Evolutionary conservation across 768 basidiomycete species (phyloP).

Genomic region (Pisolithus tinctorius): DNA sequence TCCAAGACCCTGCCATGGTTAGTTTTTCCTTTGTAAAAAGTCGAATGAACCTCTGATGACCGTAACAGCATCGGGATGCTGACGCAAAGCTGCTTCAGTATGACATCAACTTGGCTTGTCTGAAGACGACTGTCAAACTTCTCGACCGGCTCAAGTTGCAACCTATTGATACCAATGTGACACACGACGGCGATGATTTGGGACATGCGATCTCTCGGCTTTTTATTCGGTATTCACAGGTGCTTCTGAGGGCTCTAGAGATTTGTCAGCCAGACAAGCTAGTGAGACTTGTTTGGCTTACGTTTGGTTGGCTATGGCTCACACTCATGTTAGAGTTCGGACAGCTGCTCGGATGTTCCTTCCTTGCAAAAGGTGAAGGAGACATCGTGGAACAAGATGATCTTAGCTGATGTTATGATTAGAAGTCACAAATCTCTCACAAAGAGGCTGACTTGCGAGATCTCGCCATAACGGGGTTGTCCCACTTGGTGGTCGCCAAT

Average conservation of each 20-base stretch:
- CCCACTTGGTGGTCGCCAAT: slow-evolving; percentile 78
- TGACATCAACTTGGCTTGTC: slow-evolving; percentile 68
- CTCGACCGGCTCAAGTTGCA: slow-evolving; percentile 69
- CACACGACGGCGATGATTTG: slow-evolving; percentile 54
- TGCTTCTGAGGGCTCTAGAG: slow-evolving; percentile 57
- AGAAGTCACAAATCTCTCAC: slow-evolving; percentile 39
- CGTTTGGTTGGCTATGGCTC: slow-evolving; percentile 1
- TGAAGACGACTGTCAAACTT: slow-evolving; percentile 69
- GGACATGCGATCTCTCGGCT: slow-evolving; percentile 67
- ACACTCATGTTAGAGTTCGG: slow-evolving; percentile 33
- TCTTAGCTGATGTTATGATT: slow-evolving; percentile 14
- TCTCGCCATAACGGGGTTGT: slow-evolving; percentile 71
- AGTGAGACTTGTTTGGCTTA: slow-evolving; percentile 26
- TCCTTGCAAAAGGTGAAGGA: slow-evolving; percentile 39
- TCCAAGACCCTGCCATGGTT: slow-evolving; percentile 48
- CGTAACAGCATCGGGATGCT: slow-evolving; percentile 19
- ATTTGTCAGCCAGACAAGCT: slow-evolving; percentile 39
- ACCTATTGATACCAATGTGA: slow-evolving; percentile 42
- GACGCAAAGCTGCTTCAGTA: slow-evolving; percentile 35
- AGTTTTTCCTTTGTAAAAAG: too few species aligned
- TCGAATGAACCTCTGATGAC: slow-evolving; percentile 15
- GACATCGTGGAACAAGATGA: neutral
- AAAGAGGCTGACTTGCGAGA: slow-evolving; percentile 63
- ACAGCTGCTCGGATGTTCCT: slow-evolving; percentile 43
- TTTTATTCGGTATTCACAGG: slow-evolving; percentile 70